Evolutionary conservation across 345 rosid genomes (phyloP), one percentile per base, ranked within the genome.

Genomic region (Conringia planisiliqua): DNA sequence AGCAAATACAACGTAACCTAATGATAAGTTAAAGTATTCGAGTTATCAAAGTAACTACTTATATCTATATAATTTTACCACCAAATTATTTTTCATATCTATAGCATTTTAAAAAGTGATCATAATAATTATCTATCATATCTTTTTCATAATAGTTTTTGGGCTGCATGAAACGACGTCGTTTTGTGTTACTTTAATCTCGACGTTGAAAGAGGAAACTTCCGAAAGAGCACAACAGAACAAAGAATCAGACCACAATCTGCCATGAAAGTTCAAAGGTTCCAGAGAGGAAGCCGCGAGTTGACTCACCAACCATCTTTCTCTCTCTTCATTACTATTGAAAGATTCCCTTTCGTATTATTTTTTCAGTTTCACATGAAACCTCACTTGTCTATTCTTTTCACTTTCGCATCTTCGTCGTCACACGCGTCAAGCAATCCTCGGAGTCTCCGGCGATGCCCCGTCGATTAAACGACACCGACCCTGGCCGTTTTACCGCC

Each of bases 381-480:
- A 66, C 47, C 30, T 66, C 52, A 43, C 50, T 71, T 50, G 5
- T 47, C 62, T 48, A 27, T 40, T 59, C 68, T 16, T 71, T 57
- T 66, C 17, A 32, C 77, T 64, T 66, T 48, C 80, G 44, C 59
- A 52, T 64, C 76, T 39, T 57, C 71, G 11, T 57, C 71, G 11
- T 18, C 46, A 51, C 68, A 61, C 68, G 46, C 62, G 42, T 76
- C 66, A 70, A 44, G 66, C 20, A 70, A 44, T 46, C 71, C 66
- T 68, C 20, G 79, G 33, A 20, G 22, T 50, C 80, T 62, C 35
- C 48, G 72, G 72, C 77, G 43, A 91, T 89, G 97, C 86, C 82
- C 85, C 96, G 93, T 60, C 76, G 83, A 77, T 86, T 61, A 68
- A 83, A 77, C 80, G 89, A 90, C 78, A 69, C 74, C 1, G 91